Percentiles rank a stretch among this genome's conserved stretches.
These are phyloP conservation scores for Brachypodium distachyon DNA, from an alignment of 202 grass and related monocot genomes.

Conservation along the genomic window DNA sequence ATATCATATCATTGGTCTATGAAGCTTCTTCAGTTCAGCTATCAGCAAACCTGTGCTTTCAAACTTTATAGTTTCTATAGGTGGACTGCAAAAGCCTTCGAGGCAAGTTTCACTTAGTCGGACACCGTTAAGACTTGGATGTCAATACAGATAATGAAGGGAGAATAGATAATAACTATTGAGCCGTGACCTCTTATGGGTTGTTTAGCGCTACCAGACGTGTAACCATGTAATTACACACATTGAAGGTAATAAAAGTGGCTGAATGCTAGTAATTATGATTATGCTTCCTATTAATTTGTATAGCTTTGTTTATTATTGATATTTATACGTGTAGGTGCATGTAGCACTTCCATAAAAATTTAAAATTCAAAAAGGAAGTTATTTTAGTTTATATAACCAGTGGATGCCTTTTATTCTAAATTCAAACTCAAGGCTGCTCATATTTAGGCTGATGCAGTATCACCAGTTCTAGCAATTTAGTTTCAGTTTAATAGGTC, in stretches of 20 bases:
- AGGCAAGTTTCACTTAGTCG: slow-evolving; percentile 47
- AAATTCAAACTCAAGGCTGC: background rate
- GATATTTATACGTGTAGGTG: background rate
- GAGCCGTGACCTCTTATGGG: slow-evolving; percentile 54
- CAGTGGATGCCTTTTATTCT: background rate
- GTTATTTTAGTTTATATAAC: background rate
- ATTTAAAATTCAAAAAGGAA: background rate
- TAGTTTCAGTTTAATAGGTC: background rate
- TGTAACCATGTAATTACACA: slow-evolving; percentile 55
- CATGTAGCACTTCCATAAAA: too few relatives aligned
- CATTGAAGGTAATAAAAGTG: slow-evolving; percentile 43
- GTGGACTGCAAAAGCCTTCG: slow-evolving; percentile 64
- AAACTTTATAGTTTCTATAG: slow-evolving; percentile 67
- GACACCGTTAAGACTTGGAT: slow-evolving; percentile 45
- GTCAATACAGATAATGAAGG: slow-evolving; percentile 31
- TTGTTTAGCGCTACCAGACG: slow-evolving; percentile 54
- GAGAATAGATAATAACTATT: slow-evolving; percentile 34
- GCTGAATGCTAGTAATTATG: background rate
- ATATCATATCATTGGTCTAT: slow-evolving; percentile 65
- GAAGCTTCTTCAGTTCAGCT: slow-evolving; percentile 59
- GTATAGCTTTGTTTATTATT: background rate
- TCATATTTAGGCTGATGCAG: background rate
- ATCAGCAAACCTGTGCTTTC: slow-evolving; percentile 57
- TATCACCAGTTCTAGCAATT: background rate
- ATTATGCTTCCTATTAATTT: background rate